Percentiles rank a stretch among this genome's conserved stretches.
Conservation (phyloP, 225 moss, liverwort and hornwort genomes). For the Straminergon stramineum region DNA sequence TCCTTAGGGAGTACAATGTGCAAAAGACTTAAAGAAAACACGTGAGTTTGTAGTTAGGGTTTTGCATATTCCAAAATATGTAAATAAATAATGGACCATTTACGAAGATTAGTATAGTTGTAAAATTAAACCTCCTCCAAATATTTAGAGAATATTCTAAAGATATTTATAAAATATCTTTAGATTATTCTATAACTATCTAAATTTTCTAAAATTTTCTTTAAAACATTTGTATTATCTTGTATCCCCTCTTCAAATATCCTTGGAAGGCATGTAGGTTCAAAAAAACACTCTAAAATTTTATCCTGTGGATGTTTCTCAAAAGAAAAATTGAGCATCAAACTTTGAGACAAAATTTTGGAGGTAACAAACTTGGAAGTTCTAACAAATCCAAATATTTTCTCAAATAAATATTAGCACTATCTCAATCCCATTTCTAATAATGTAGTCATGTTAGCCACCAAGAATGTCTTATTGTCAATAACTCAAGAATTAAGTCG, state of each 20-base stretch:
- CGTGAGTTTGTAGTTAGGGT: background rate
- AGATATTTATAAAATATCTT: background rate
- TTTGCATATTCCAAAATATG: background rate
- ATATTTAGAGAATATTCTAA: background rate
- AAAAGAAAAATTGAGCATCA: background rate
- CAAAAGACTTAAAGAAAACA: background rate
- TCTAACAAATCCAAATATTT: background rate
- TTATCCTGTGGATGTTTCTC: rapidly evolving
- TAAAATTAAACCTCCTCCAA: rapidly evolving
- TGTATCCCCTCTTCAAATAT: background rate
- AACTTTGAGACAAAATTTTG: background rate
- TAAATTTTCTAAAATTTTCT: background rate
- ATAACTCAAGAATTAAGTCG: background rate
- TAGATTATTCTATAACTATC: background rate
- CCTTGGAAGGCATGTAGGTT: background rate
- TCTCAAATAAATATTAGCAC: background rate
- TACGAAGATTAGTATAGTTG: background rate
- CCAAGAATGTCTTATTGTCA: background rate
- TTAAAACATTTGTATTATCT: background rate
- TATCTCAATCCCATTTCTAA: rapidly evolving
- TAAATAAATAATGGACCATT: background rate
- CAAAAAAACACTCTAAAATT: rapidly evolving
- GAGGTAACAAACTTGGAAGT: background rate
- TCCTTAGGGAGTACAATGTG: rapidly evolving
- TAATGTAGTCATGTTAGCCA: background rate